These are phyloP conservation scores for Hamigera avellanea DNA, from an alignment of 495 filamentous ascomycete genomes.

Conservation along the genomic window DNA sequence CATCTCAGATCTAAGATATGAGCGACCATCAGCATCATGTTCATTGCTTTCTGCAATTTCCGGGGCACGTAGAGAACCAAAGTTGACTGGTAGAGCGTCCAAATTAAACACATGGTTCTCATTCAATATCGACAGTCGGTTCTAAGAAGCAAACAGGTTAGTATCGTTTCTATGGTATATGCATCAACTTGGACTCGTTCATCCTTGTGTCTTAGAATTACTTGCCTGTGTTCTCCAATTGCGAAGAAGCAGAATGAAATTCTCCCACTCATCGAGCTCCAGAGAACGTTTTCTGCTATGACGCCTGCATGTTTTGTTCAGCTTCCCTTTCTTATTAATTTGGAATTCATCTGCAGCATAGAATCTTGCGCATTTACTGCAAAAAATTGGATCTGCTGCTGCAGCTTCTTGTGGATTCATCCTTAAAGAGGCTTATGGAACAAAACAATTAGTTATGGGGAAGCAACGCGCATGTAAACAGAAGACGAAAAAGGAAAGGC, in stretches of 20 bases:
- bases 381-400: neutral
- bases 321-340: neutral
- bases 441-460: neutral
- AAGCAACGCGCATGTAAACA: too few relatives aligned
- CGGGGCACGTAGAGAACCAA: slow-evolving; percentile 1
- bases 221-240: slow-evolving; percentile 1
- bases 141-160: slow-evolving; percentile 3
- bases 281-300: neutral
- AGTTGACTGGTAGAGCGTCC: slow-evolving; percentile 2
- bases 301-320: slow-evolving; percentile 1
- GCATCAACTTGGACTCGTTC: neutral
- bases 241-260: slow-evolving; percentile 1
- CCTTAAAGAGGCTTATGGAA: neutral
- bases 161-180: slow-evolving; percentile 1
- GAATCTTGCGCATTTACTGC: neutral
- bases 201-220: neutral
- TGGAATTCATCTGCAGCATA: neutral
- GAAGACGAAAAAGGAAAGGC: too few relatives aligned
- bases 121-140: neutral
- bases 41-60: neutral
- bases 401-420: neutral
- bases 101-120: slow-evolving; percentile 1
- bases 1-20: slow-evolving; percentile 1
- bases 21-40: neutral
- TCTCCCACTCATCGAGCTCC: neutral